Evolutionary conservation across 2,329 filamentous ascomycete genomes (phyloP).

Genomic region (Rutstroemia sydowiana): DNA sequence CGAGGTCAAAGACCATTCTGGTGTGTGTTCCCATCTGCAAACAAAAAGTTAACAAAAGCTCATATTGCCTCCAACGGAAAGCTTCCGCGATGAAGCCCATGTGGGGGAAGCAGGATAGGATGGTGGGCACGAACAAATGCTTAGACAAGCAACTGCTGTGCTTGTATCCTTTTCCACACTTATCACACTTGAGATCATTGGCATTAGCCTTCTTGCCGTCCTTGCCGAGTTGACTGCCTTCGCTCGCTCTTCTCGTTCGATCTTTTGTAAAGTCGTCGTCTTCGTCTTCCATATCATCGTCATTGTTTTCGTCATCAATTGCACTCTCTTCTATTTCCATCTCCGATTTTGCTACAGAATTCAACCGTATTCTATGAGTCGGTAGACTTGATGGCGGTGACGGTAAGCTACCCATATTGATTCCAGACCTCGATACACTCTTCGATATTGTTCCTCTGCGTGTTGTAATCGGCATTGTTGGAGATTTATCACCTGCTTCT

Average conservation of each 20-base stretch:
- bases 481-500: slow-evolving; percentile 53
- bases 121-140: slow-evolving; percentile 90
- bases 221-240: slow-evolving; percentile 76
- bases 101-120: slow-evolving; percentile 32
- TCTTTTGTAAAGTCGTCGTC: slow-evolving; percentile 37
- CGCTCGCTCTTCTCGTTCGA: slow-evolving; percentile 62
- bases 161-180: slow-evolving; percentile 99
- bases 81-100: slow-evolving; percentile 35
- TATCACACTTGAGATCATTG: slow-evolving; percentile 88
- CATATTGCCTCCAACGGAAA: slow-evolving; percentile 28
- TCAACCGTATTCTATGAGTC: slow-evolving; percentile 41
- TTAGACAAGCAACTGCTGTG: slow-evolving; percentile 99
- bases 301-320: slow-evolving; percentile 60
- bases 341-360: slow-evolving; percentile 42
- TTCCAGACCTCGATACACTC: slow-evolving; percentile 45
- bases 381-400: slow-evolving; percentile 64
- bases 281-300: slow-evolving; percentile 48
- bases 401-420: slow-evolving; percentile 47
- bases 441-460: slow-evolving; percentile 67
- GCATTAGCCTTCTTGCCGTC: slow-evolving; percentile 71
- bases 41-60: slow-evolving; percentile 30
- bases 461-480: slow-evolving; percentile 49
- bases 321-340: slow-evolving; percentile 50
- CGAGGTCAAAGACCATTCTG: slow-evolving; percentile 94
- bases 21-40: slow-evolving; percentile 96